phyloP scores from a whole-genome alignment of 2,329 filamentous ascomycete species.

The Alternaria brassicicola region DNA sequence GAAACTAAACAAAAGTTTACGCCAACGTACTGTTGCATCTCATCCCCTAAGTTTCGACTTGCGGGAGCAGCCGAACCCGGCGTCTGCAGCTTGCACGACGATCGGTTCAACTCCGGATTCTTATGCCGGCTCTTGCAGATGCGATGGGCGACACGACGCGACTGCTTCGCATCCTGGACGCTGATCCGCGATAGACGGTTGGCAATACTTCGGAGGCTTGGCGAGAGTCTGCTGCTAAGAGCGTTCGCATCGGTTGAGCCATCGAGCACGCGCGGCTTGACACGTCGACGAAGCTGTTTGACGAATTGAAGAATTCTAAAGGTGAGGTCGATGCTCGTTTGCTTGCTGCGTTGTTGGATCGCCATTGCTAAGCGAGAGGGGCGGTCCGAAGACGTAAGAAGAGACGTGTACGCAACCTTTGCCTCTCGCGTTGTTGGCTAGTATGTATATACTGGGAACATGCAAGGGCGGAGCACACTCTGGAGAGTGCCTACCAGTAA shows the following conservation, averaged over 20 bases:
- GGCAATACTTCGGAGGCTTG: slow-evolving; percentile 38
- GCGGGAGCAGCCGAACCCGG: slow-evolving; percentile 31
- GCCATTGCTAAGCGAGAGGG: slow-evolving; percentile 38
- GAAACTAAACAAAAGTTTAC: slow-evolving; percentile 42
- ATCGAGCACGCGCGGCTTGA: slow-evolving; percentile 38
- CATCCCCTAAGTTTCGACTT: slow-evolving; percentile 38
- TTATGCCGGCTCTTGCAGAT: slow-evolving; percentile 17
- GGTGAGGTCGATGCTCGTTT: slow-evolving; percentile 44
- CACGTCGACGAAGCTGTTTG: slow-evolving; percentile 47
- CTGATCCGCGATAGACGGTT: slow-evolving; percentile 32
- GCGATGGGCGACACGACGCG: slow-evolving; percentile 19
- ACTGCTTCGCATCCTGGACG: slow-evolving; percentile 27
- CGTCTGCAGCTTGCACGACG: slow-evolving; percentile 27
- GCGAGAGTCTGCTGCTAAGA: slow-evolving; percentile 31
- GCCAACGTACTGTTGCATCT: slow-evolving; percentile 47
- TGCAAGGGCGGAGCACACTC: slow-evolving; percentile 36
- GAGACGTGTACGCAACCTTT: slow-evolving; percentile 24
- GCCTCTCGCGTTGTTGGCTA: slow-evolving; percentile 15
- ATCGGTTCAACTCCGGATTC: slow-evolving; percentile 18
- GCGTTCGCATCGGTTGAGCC: slow-evolving; percentile 25
- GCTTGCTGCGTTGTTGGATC: slow-evolving; percentile 33
- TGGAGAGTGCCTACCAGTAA: slow-evolving; percentile 34
- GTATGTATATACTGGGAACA: slow-evolving; percentile 32
- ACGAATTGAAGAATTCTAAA: slow-evolving; percentile 49
- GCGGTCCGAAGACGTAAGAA: slow-evolving; percentile 29